These are phyloP conservation scores for Retiboletus flavoniger DNA, from an alignment of 1,284 basidiomycete species.

Conservation along the genomic window DNA sequence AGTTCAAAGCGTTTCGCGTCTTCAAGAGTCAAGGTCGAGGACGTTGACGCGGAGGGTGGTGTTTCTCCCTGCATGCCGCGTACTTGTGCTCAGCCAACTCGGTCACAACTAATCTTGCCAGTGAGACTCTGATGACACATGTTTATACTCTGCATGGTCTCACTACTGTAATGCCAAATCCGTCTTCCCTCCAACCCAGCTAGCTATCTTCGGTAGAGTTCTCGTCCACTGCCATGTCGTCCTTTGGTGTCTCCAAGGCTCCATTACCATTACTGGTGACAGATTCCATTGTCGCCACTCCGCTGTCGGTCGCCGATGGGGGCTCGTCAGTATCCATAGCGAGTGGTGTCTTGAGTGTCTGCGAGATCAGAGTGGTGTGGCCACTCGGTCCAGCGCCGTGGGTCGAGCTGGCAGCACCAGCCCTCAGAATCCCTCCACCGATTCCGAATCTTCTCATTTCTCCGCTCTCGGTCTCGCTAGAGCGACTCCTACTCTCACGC, in stretches of 20 bases:
- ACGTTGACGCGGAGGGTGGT: not conserved
- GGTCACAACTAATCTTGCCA: no score
- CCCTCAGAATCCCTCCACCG: constrained; percentile 65
- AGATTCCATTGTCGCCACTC: constrained; percentile 23
- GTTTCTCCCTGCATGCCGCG: constrained; percentile 14
- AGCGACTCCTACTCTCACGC: constrained; percentile 39
- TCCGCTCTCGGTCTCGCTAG: constrained; percentile 38
- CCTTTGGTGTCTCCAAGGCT: constrained; percentile 19
- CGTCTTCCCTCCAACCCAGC: not conserved
- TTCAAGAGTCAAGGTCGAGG: constrained; percentile 32
- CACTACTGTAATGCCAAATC: not conserved
- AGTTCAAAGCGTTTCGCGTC: constrained; percentile 40
- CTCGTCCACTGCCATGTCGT: constrained; percentile 29
- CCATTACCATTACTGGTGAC: constrained; percentile 15
- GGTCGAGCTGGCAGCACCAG: constrained; percentile 51
- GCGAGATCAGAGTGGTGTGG: constrained; percentile 49
- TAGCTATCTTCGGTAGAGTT: constrained; percentile 14
- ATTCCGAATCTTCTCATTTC: constrained; percentile 62
- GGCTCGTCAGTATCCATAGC: constrained; percentile 50
- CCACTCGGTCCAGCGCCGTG: constrained; percentile 74
- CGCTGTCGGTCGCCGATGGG: constrained; percentile 31
- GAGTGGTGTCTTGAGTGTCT: constrained; percentile 42
- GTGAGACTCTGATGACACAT: constrained; percentile 19
- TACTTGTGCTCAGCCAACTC: not conserved
- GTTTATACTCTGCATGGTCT: constrained; percentile 12